Evolutionary conservation across 2,329 filamentous ascomycete species (phyloP).

Genomic region (Botrytis paeoniae): DNA sequence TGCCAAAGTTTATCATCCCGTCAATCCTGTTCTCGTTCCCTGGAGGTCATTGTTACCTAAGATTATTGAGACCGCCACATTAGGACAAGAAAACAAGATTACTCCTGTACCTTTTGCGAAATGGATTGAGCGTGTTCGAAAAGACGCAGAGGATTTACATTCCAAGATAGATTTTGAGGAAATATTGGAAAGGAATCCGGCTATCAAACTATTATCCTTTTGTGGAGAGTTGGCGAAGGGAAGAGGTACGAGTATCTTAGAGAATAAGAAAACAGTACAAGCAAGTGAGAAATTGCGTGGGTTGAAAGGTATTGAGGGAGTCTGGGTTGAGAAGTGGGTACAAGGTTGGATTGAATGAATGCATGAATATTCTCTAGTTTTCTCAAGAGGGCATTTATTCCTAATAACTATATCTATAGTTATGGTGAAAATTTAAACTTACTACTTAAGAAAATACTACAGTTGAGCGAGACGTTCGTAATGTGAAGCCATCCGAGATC

Average conservation of each 20-base stretch:
- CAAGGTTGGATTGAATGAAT: neutral
- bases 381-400: too few relatives aligned
- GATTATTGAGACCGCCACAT: neutral
- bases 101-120: neutral
- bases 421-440: too few relatives aligned
- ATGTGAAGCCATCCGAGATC: too few relatives aligned
- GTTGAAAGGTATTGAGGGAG: neutral
- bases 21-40: neutral
- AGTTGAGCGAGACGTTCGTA: too few relatives aligned
- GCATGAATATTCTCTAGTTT: too few relatives aligned
- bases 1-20: neutral
- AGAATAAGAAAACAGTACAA: neutral
- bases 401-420: too few relatives aligned
- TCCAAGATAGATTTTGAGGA: neutral
- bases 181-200: neutral
- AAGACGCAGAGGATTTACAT: neutral
- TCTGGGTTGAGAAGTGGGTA: neutral
- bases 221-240: neutral
- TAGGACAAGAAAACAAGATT: neutral
- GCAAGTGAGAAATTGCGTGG: neutral
- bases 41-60: neutral
- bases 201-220: neutral
- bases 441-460: too few relatives aligned
- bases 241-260: neutral
- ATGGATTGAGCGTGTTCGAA: constrained; percentile 3